Percentiles rank a stretch among this genome's conserved stretches.
These are phyloP conservation scores for Phyllosticta citribraziliensis DNA, from an alignment of 2,329 filamentous ascomycete species.

Conservation along the genomic window DNA sequence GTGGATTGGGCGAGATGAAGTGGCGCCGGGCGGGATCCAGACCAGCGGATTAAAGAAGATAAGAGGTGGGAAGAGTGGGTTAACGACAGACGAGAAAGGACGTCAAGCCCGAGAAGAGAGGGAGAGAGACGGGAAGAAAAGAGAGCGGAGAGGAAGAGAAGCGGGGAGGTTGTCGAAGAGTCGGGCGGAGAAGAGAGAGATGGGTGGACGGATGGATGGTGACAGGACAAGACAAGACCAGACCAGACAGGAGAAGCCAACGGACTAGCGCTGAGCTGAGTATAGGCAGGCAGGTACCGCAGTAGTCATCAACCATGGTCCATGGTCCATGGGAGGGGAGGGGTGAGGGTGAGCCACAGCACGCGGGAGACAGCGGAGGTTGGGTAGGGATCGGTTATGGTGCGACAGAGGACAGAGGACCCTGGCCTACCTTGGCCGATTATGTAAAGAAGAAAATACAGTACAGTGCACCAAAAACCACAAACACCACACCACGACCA, in stretches of 20 bases:
- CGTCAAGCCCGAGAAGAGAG: conserved; percentile 3
- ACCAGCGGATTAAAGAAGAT: conserved; percentile 8
- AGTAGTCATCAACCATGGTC: no score
- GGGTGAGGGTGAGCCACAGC: no score
- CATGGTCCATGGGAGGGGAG: no score
- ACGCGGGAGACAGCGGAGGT: not conserved
- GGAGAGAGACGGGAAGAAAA: not conserved
- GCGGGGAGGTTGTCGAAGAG: not conserved
- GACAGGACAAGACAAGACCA: no score
- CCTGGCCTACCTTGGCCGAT: no score
- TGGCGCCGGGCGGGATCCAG: not conserved
- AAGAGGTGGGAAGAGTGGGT: not conserved
- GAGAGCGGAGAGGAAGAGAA: not conserved
- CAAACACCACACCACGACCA: no score
- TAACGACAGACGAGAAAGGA: conserved; percentile 7
- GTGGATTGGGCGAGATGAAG: not conserved
- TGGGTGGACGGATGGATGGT: no score
- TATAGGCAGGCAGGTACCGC: no score
- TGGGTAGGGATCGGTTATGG: not conserved
- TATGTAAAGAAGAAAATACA: no score
- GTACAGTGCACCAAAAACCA: no score
- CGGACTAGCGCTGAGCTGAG: no score
- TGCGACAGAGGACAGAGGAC: not conserved
- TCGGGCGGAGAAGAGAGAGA: not conserved
- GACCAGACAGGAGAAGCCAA: no score